phyloP scores from a whole-genome alignment of 129 eudicot genomes.

The Cynara cardunculus region DNA sequence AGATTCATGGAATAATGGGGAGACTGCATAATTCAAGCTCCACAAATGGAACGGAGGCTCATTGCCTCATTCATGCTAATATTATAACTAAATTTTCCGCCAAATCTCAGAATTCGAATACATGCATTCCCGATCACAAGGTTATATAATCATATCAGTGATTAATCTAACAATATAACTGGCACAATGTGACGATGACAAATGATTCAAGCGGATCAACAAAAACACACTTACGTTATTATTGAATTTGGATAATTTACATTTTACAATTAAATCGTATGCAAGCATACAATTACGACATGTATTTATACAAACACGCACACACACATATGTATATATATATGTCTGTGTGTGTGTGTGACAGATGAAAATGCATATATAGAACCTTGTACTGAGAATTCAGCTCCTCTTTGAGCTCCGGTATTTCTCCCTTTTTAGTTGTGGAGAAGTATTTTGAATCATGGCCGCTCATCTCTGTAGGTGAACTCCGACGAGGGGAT shows the following conservation, averaged over 20 bases:
- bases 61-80: not conserved
- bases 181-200: not conserved
- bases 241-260: not conserved
- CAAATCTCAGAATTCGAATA: not conserved
- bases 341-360: not conserved
- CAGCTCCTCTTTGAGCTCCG: slow-evolving; percentile 76
- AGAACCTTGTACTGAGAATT: slow-evolving; percentile 77
- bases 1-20: not conserved
- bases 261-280: not conserved
- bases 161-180: not conserved
- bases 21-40: not conserved
- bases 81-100: not conserved
- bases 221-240: not conserved
- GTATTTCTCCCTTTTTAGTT: slow-evolving; percentile 80
- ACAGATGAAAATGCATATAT: not conserved
- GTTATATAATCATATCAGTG: not conserved
- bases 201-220: not conserved
- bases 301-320: not conserved
- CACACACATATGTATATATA: not conserved
- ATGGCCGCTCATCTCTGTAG: slow-evolving; percentile 56
- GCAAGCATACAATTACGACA: not conserved
- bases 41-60: not conserved
- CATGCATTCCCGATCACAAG: not conserved
- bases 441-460: slow-evolving; percentile 82
- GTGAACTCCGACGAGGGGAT: not conserved